These are phyloP conservation scores for Fusarium sp. DNA, from an alignment of 2,329 filamentous ascomycete species.

Conservation along the genomic window DNA sequence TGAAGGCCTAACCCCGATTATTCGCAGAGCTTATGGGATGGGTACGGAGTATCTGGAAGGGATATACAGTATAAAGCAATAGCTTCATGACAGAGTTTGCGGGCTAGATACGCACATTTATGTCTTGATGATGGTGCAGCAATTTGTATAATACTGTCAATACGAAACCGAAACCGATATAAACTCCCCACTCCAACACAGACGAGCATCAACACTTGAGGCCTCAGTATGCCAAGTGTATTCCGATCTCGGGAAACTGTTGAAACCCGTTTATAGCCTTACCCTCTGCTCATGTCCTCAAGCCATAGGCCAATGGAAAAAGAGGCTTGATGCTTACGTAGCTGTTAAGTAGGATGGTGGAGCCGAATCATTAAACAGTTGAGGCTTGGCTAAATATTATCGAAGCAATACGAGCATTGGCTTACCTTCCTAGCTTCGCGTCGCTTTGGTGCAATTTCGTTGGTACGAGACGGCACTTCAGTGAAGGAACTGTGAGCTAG, in stretches of 20 bases:
- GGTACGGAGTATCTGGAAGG: background rate
- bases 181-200: background rate
- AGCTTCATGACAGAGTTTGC: background rate
- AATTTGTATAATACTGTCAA: no score
- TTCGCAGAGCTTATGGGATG: background rate
- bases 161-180: background rate
- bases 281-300: background rate
- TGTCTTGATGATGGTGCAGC: background rate
- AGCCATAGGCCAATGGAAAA: no score
- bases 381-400: slow-evolving; percentile 37
- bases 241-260: slow-evolving; percentile 15
- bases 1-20: slow-evolving; percentile 1
- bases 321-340: slow-evolving; percentile 31
- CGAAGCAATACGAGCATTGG: slow-evolving; percentile 33
- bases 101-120: background rate
- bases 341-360: slow-evolving; percentile 24
- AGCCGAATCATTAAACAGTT: slow-evolving; percentile 25
- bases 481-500: slow-evolving; percentile 2
- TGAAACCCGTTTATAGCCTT: slow-evolving; percentile 21
- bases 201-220: slow-evolving; percentile 9
- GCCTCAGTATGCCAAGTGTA: slow-evolving; percentile 31
- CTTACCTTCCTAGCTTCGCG: slow-evolving; percentile 21
- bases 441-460: slow-evolving; percentile 27
- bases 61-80: background rate
- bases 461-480: slow-evolving; percentile 20